Percentiles rank a stretch among this genome's conserved stretches.
Evolutionary conservation across 441 rosid genomes (phyloP).

Genomic region (Pelargonium cotyledonis): DNA sequence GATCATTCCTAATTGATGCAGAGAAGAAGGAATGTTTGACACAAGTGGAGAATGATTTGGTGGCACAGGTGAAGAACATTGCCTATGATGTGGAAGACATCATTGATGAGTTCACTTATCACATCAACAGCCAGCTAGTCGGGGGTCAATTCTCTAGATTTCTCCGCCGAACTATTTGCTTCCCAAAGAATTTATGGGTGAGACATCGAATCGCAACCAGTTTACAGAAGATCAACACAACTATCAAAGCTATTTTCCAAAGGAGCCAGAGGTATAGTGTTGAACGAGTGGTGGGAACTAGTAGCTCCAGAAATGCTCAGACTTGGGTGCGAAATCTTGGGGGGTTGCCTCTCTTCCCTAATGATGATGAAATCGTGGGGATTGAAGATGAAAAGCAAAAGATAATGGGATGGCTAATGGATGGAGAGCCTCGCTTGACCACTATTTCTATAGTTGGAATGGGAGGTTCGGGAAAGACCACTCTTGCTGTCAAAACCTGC

Average conservation of each 20-base stretch:
- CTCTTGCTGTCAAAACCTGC: slow-evolving; percentile 27
- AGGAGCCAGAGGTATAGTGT: slow-evolving; percentile 17
- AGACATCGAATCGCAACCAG: slow-evolving; percentile 23
- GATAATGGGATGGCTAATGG: neutral
- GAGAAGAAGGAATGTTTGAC: slow-evolving; percentile 11
- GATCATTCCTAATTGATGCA: slow-evolving; percentile 30
- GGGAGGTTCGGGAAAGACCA: slow-evolving; percentile 35
- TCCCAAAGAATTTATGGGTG: slow-evolving; percentile 17
- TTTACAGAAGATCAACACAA: slow-evolving; percentile 19
- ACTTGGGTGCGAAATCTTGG: neutral
- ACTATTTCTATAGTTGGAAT: slow-evolving; percentile 25
- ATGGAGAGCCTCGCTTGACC: neutral
- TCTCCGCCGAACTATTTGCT: slow-evolving; percentile 10
- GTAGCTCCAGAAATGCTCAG: neutral
- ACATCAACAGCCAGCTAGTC: slow-evolving; percentile 11
- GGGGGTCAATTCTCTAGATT: slow-evolving; percentile 11
- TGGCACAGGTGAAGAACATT: slow-evolving; percentile 24
- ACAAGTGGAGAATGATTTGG: slow-evolving; percentile 26
- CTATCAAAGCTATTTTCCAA: slow-evolving; percentile 19
- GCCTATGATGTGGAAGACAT: slow-evolving; percentile 33
- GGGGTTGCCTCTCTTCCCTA: neutral
- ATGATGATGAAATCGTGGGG: neutral
- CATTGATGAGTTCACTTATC: slow-evolving; percentile 28
- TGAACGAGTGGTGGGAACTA: neutral
- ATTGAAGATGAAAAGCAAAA: neutral